Percentiles rank a stretch among this genome's conserved stretches.
phyloP scores from a whole-genome alignment of 306 rosid genomes.

The Styphnolobium japonicum region DNA sequence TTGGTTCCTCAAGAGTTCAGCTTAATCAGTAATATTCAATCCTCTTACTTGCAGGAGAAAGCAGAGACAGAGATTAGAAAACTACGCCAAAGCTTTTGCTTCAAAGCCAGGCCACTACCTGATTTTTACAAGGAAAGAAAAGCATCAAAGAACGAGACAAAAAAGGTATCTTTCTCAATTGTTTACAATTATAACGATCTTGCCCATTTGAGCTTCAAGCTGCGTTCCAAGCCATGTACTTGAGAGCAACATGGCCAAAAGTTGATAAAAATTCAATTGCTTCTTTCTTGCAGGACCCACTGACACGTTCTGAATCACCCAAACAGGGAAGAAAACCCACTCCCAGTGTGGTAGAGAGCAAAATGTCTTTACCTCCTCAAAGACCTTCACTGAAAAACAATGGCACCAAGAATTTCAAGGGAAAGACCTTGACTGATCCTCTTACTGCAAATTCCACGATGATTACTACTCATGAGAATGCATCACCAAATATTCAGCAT shows the following conservation, averaged over 20 bases:
- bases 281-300: conserved; percentile 38
- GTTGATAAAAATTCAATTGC: neutral
- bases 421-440: conserved; percentile 47
- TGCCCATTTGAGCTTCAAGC: neutral
- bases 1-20: neutral
- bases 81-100: conserved; percentile 77
- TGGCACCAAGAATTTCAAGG: conserved; percentile 43
- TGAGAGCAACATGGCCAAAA: neutral
- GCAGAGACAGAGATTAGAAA: conserved; percentile 67
- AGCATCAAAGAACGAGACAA: conserved; percentile 44
- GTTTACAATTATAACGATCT: neutral
- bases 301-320: conserved; percentile 40
- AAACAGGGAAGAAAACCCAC: conserved; percentile 43
- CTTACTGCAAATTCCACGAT: conserved; percentile 41
- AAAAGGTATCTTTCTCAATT: conserved; percentile 33
- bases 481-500: conserved; percentile 78
- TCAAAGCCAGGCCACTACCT: conserved; percentile 94
- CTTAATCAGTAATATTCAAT: neutral
- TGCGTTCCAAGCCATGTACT: too few species aligned
- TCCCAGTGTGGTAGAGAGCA: conserved; percentile 35
- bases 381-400: conserved; percentile 42
- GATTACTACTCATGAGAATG: conserved; percentile 55
- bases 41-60: conserved; percentile 61
- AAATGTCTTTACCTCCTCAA: conserved; percentile 36
- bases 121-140: conserved; percentile 78